Base-by-base conservation (phyloP, 148 eudicot species). In the Diospyros kaki region DNA sequence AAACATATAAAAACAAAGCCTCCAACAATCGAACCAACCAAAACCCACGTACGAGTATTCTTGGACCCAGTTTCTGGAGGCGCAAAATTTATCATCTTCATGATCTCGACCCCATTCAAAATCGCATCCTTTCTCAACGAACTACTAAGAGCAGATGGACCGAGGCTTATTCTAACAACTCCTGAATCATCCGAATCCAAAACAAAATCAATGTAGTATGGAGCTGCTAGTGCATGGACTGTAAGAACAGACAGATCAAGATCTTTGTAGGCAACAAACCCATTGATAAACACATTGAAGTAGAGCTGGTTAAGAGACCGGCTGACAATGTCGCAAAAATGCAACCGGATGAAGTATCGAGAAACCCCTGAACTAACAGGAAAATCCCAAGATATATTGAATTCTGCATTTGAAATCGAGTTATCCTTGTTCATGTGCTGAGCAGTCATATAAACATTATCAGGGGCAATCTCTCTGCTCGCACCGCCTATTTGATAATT, bases 101-200 rank as follows among this genome's bases (percentile, higher is more conserved):
- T 89, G 61, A 94, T 89, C 87, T 94, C 98, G 1, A 92, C 96
- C 38, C 98, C 98, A 73, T 94, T 94, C 77, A 94, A 80, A 61
- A 94, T 89, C 60, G 96, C 98, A 71, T 94, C 89, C 68, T 81
- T 90, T 78, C 71, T 83, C 75, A 69, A 64, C 38, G 83, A 66
- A 78, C 68, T 89, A 79, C 94, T 91, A 77, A 91, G 75, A 9
- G 88, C 83, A 60, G 99, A 95, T 3, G 99, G 99, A 10, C 97
- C 97, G 61, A 95, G 84, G 64, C 96, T 93, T 18, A 95, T 75
- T 44, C 80, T 77, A 48, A 95, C 70, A 66, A 75, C 76, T 10
- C 86, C 88, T 11, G 91, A 87, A 68, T 71, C 66, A 74, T 83
- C 84, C 76, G 81, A 81, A 45, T 86, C 80, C 55, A 89, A 92